phyloP scores from a whole-genome alignment of 139 green algal species.

The Zygnema cylindricum region DNA sequence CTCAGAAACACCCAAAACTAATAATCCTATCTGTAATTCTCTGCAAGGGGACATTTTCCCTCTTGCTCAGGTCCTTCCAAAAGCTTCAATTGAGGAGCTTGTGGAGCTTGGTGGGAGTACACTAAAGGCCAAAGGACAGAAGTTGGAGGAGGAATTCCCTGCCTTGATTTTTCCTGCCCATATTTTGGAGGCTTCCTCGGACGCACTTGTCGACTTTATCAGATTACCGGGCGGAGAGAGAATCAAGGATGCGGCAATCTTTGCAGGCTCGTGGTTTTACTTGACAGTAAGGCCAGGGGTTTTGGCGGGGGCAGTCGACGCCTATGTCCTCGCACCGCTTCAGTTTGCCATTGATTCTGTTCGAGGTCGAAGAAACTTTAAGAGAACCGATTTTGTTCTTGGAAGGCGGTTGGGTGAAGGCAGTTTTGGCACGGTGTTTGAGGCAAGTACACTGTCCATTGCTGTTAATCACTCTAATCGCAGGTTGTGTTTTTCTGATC shows the following conservation, averaged over 20 bases:
- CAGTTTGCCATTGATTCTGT: slow-evolving; percentile 22
- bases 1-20: background rate
- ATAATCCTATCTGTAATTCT: background rate
- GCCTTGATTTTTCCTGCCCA: background rate
- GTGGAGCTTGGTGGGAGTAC: background rate
- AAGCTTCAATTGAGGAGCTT: background rate
- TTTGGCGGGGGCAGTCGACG: slow-evolving; percentile 47
- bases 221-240: slow-evolving; percentile 33
- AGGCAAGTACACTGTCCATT: too few relatives aligned
- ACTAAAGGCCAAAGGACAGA: background rate
- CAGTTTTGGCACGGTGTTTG: slow-evolving; percentile 62
- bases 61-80: background rate
- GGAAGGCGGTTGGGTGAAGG: slow-evolving; percentile 54
- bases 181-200: background rate
- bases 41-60: background rate
- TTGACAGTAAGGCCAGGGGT: slow-evolving; percentile 55
- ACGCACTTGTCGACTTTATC: slow-evolving; percentile 22
- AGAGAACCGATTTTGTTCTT: slow-evolving; percentile 55
- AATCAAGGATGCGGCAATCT: background rate
- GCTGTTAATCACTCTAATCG: too few relatives aligned
- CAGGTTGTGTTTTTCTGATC: too few relatives aligned
- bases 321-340: slow-evolving; percentile 42
- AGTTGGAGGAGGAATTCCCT: background rate
- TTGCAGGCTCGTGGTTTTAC: slow-evolving; percentile 41
- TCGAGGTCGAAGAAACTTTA: slow-evolving; percentile 35